Evolutionary conservation across 129 eudicot species (phyloP).

Genomic region (Ambrosia trifida): DNA sequence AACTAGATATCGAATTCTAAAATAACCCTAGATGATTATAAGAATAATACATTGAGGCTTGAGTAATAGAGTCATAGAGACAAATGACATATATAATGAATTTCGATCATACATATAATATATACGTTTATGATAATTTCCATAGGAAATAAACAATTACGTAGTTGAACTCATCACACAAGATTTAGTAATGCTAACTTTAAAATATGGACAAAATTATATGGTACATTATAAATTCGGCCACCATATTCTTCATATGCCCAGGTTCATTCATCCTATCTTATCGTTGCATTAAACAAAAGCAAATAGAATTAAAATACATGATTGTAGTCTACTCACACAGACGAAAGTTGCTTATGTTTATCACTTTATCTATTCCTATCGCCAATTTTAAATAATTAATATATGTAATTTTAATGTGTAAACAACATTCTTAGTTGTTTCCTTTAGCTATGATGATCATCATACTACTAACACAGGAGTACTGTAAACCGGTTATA

Average conservation of each 20-base stretch:
- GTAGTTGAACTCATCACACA: constrained; percentile 11
- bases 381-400: not conserved
- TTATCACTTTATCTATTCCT: not conserved
- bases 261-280: constrained; percentile 29
- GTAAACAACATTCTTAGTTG: not conserved
- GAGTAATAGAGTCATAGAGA: no score
- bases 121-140: not conserved
- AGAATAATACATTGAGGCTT: not conserved
- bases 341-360: not conserved
- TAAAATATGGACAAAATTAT: not conserved
- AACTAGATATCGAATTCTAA: no score
- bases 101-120: not conserved
- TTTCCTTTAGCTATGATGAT: not conserved
- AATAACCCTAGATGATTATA: not conserved
- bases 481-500: not conserved
- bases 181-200: constrained; percentile 1
- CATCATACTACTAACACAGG: not conserved
- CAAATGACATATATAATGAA: not conserved
- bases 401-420: not conserved
- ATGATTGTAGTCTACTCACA: not conserved
- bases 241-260: constrained; percentile 18
- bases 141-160: constrained; percentile 9
- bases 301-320: constrained; percentile 18
- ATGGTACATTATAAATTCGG: constrained; percentile 18
- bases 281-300: constrained; percentile 22